Conservation (phyloP, 2,329 filamentous ascomycete genomes). For the Alternaria hordeiaustralica region DNA sequence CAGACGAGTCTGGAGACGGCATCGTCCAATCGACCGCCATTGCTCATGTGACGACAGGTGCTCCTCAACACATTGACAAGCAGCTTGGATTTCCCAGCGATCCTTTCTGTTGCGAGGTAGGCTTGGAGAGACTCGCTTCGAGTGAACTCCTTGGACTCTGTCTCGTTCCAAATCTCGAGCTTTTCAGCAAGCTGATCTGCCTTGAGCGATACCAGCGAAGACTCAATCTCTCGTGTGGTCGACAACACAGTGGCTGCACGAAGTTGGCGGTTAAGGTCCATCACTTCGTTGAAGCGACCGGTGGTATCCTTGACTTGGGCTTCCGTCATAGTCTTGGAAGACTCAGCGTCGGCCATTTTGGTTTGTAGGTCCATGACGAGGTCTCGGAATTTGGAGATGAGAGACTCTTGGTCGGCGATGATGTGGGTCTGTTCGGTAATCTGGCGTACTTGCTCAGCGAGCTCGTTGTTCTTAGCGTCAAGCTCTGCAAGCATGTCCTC, state of each 20-base stretch:
- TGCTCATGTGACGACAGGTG: constrained; percentile 66
- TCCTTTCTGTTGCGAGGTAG: constrained; percentile 83
- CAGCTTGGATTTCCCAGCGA: constrained; percentile 78
- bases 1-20: constrained; percentile 67
- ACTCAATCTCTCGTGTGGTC: constrained; percentile 91
- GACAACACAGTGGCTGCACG: constrained; percentile 89
- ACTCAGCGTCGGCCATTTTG: constrained; percentile 89
- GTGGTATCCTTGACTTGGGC: constrained; percentile 90
- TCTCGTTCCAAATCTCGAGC: constrained; percentile 67
- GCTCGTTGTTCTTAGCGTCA: constrained; percentile 83
- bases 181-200: constrained; percentile 89
- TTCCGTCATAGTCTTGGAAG: constrained; percentile 90
- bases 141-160: constrained; percentile 65
- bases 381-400: constrained; percentile 85
- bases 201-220: constrained; percentile 85
- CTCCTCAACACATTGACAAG: constrained; percentile 20
- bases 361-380: constrained; percentile 84
- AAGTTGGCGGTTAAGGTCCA: constrained; percentile 94
- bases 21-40: constrained; percentile 75
- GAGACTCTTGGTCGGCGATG: constrained; percentile 89
- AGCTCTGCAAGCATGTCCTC: constrained; percentile 95
- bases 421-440: constrained; percentile 77
- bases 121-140: constrained; percentile 89
- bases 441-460: constrained; percentile 79
- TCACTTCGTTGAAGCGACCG: constrained; percentile 87